Evolutionary conservation across 2,329 filamentous ascomycete species (phyloP).

Genomic region (Juglanconis juglandina): DNA sequence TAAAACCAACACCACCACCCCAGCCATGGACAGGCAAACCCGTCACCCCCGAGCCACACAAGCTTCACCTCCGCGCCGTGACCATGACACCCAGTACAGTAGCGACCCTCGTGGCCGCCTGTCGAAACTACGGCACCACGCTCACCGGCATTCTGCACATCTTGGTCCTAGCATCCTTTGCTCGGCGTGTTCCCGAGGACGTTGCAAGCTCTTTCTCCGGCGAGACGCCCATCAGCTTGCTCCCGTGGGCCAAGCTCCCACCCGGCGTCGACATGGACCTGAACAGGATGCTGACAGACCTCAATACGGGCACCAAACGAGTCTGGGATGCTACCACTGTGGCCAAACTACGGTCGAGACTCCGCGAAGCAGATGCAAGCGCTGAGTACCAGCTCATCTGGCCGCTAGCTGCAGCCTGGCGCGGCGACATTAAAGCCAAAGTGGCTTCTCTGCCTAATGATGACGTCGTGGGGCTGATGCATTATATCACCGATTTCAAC

Average conservation of each 20-base stretch:
- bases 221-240: slow-evolving; percentile 43
- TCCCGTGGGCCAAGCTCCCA: slow-evolving; percentile 31
- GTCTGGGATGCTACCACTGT: slow-evolving; percentile 25
- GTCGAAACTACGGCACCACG: slow-evolving; percentile 39
- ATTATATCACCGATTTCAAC: slow-evolving; percentile 41
- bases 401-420: slow-evolving; percentile 35
- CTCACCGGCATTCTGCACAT: slow-evolving; percentile 49
- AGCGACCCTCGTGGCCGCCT: slow-evolving; percentile 33
- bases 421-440: slow-evolving; percentile 31
- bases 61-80: slow-evolving; percentile 35
- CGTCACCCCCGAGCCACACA: slow-evolving; percentile 34
- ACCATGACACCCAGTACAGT: slow-evolving; percentile 30
- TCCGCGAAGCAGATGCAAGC: slow-evolving; percentile 8
- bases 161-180: slow-evolving; percentile 40
- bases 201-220: slow-evolving; percentile 33
- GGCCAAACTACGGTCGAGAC: slow-evolving; percentile 22
- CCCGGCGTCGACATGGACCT: slow-evolving; percentile 26
- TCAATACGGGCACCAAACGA: slow-evolving; percentile 36
- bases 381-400: slow-evolving; percentile 36
- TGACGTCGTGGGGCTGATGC: slow-evolving; percentile 40
- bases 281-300: slow-evolving; percentile 34
- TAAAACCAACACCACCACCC: slow-evolving; percentile 25
- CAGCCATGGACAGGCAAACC: slow-evolving; percentile 37
- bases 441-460: slow-evolving; percentile 36
- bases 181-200: slow-evolving; percentile 32